Percentiles rank a stretch among this genome's conserved stretches.
phyloP scores from a whole-genome alignment of 179 eudicot genomes.

The Beta corolliflora region DNA sequence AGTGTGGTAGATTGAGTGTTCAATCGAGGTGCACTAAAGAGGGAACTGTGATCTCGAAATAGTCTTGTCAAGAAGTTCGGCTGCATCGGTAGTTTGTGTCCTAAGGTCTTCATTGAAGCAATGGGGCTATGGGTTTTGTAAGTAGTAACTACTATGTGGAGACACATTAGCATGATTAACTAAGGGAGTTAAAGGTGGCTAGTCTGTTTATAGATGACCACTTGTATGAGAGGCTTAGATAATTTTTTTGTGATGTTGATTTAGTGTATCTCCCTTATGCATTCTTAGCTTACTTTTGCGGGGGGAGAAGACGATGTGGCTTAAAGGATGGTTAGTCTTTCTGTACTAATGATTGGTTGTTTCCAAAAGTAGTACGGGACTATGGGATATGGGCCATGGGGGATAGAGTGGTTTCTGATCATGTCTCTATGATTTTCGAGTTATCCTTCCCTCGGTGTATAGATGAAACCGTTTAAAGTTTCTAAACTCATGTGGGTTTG shows the following conservation, averaged over 20 bases:
- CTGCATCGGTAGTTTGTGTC: not conserved
- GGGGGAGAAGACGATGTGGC: not conserved
- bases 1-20: too few relatives aligned
- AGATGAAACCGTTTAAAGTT: not conserved
- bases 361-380: not conserved
- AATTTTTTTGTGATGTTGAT: not conserved
- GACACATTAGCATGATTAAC: too few relatives aligned
- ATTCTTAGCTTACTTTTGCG: not conserved
- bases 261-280: not conserved
- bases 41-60: too few relatives aligned
- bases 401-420: not conserved
- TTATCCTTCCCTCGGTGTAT: not conserved
- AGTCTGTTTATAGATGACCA: not conserved
- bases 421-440: too few relatives aligned
- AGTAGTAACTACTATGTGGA: too few relatives aligned
- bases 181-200: too few relatives aligned
- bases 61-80: too few relatives aligned
- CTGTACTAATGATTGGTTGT: not conserved
- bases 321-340: not conserved
- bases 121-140: not conserved
- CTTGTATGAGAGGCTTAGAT: not conserved
- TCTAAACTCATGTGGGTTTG: not conserved
- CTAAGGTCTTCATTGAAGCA: not conserved
- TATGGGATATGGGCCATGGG: not conserved
- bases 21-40: too few relatives aligned